Evolutionary conservation across 108 stramenopile species (phyloP), one percentile per base, ranked within the genome.

Genomic region (Fistulifera pelliculosa): DNA sequence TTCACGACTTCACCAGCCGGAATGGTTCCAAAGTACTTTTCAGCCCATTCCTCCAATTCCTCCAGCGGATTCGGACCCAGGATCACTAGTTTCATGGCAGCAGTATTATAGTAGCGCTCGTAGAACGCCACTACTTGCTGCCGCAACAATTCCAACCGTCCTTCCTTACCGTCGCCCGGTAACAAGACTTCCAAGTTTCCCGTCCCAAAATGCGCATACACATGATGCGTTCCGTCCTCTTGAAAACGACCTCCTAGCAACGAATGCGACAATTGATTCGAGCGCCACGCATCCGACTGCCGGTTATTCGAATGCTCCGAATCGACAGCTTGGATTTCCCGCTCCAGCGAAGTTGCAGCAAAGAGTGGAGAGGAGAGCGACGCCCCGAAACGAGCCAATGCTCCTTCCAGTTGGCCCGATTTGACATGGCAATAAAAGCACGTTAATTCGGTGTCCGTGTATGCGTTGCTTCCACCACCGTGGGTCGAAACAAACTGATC

Each of bases 241-340:
- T 35, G 31, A 35, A 35, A 35, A 8, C 31, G 31, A 35, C 31
- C 31, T 13, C 38, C 51, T 28, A 71, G 48, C 14, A 71, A 24
- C 1, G 61, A 52, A 52, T 75, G 74, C 24, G 57, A 54, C 25
- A 80, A 26, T 54, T 75, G 79, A 62, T 68, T 56, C 41, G 53
- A 17, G 16, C 88, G 59, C 90, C 90, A 94, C 12, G 55, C 24
- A 55, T 94, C 93, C 40, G 64, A 53, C 65, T 77, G 87, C 18
- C 77, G 49, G 70, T 95, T 95, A 59, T 95, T 95, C 25, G 74
- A 73, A 67, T 93, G 82, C 64, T 95, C 94, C 49, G 60, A 66
- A 55, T 95, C 90, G 23, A 95, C 87, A 1, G 90, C 91, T 49
- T 76, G 73, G 0, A 91, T 62, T 74, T 96, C 94, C 7, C 88